These are phyloP conservation scores for Microthlaspi erraticum DNA, from an alignment of 345 rosid species.

Conservation along the genomic window DNA sequence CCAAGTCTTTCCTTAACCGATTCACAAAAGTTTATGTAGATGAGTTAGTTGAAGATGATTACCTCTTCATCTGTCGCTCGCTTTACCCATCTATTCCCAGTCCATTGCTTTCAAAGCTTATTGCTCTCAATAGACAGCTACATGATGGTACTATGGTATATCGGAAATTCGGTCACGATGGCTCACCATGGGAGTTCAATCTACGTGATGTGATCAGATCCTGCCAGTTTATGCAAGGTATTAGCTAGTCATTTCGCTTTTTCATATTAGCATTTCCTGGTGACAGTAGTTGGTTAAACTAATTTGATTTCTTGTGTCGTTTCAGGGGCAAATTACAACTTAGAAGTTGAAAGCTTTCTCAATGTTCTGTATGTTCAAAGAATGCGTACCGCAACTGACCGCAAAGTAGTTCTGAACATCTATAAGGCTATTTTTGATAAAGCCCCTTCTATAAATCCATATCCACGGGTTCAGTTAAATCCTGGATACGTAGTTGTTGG, in stretches of 20 bases:
- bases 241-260: slow-evolving; percentile 24
- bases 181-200: slow-evolving; percentile 99
- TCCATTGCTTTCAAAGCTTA: slow-evolving; percentile 69
- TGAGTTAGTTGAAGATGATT: slow-evolving; percentile 87
- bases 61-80: slow-evolving; percentile 74
- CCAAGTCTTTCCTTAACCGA: slow-evolving; percentile 92
- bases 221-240: slow-evolving; percentile 81
- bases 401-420: slow-evolving; percentile 67
- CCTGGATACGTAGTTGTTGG: slow-evolving; percentile 66
- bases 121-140: slow-evolving; percentile 72
- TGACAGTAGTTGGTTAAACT: slow-evolving; percentile 15
- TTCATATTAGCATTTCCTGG: slow-evolving; percentile 11
- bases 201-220: slow-evolving; percentile 93
- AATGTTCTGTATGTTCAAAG: slow-evolving; percentile 82
- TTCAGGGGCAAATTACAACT: slow-evolving; percentile 54
- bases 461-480: slow-evolving; percentile 79
- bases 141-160: slow-evolving; percentile 78
- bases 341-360: slow-evolving; percentile 61
- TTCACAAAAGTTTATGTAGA: slow-evolving; percentile 94
- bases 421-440: slow-evolving; percentile 74
- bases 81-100: slow-evolving; percentile 76
- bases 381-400: slow-evolving; percentile 91
- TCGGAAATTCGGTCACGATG: slow-evolving; percentile 80
- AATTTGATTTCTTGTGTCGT: slow-evolving; percentile 33
- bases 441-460: slow-evolving; percentile 71